Conservation (phyloP, 2,329 filamentous ascomycete species). For the Fusarium xyrophilum region DNA sequence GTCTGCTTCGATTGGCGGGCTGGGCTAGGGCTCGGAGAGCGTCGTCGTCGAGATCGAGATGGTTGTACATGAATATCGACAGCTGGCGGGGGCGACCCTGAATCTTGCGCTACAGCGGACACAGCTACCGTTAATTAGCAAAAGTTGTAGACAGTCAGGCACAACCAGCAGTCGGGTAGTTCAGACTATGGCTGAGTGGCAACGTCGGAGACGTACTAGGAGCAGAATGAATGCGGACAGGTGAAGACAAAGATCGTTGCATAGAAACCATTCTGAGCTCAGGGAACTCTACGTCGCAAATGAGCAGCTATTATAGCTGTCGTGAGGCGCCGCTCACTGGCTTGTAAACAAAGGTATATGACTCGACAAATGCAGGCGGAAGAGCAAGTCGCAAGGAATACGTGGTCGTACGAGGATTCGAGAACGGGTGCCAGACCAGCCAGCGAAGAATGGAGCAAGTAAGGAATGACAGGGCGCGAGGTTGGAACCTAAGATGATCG, state of each 20-base stretch:
- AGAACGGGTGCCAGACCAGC: slow-evolving; percentile 28
- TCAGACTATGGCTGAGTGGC: slow-evolving; percentile 7
- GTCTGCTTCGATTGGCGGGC: slow-evolving; percentile 53
- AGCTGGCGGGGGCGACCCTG: slow-evolving; percentile 63
- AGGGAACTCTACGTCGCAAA: slow-evolving; percentile 43
- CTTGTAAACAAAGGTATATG: slow-evolving; percentile 25
- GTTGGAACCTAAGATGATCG: slow-evolving; percentile 20
- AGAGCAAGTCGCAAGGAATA: slow-evolving; percentile 15
- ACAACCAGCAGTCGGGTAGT: slow-evolving; percentile 5
- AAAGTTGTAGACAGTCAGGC: slow-evolving; percentile 10
- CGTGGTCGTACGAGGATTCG: slow-evolving; percentile 13
- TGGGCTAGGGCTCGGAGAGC: slow-evolving; percentile 63
- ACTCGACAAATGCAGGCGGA: slow-evolving; percentile 7
- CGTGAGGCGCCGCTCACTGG: slow-evolving; percentile 38
- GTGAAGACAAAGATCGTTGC: slow-evolving; percentile 68
- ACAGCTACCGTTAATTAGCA: slow-evolving; percentile 47
- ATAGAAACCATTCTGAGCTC: slow-evolving; percentile 66
- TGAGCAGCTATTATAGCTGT: slow-evolving; percentile 47
- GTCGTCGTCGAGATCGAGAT: slow-evolving; percentile 57
- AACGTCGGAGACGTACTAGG: slow-evolving; percentile 60
- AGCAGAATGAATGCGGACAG: slow-evolving; percentile 64
- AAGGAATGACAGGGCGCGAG: slow-evolving; percentile 28
- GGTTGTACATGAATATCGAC: slow-evolving; percentile 59
- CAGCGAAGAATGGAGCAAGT: slow-evolving; percentile 29
- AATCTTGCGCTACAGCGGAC: slow-evolving; percentile 46